Evolutionary conservation across 2,329 filamentous ascomycete genomes (phyloP).

Genomic region (Fusarium camptoceras): DNA sequence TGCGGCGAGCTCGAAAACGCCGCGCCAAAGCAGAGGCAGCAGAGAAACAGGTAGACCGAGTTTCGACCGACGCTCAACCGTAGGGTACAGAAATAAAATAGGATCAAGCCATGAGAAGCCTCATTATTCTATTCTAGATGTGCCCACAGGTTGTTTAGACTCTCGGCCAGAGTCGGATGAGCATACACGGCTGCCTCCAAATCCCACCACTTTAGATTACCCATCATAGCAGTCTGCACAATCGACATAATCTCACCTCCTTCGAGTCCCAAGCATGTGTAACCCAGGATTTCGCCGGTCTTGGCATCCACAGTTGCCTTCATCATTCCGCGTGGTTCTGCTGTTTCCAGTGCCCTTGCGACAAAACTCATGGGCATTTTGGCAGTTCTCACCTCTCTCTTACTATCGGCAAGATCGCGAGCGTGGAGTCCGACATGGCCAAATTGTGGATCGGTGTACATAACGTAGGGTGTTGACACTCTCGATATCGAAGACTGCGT

Average conservation of each 20-base stretch:
- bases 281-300: slow-evolving; percentile 62
- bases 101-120: background rate
- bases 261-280: slow-evolving; percentile 63
- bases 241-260: slow-evolving; percentile 66
- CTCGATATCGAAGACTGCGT: slow-evolving; percentile 45
- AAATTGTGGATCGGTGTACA: slow-evolving; percentile 66
- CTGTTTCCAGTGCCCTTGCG: slow-evolving; percentile 63
- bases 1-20: slow-evolving; percentile 70
- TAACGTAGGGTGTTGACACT: slow-evolving; percentile 59
- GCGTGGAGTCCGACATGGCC: slow-evolving; percentile 63
- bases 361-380: slow-evolving; percentile 65
- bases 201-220: slow-evolving; percentile 57
- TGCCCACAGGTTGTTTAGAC: slow-evolving; percentile 63
- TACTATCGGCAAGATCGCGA: slow-evolving; percentile 48
- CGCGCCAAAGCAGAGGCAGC: slow-evolving; percentile 60
- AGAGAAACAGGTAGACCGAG: slow-evolving; percentile 45
- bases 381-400: slow-evolving; percentile 55
- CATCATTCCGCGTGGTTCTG: slow-evolving; percentile 64
- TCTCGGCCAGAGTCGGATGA: slow-evolving; percentile 63
- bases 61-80: slow-evolving; percentile 5
- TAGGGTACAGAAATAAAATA: background rate
- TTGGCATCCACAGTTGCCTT: slow-evolving; percentile 63
- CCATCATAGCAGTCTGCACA: slow-evolving; percentile 65
- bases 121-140: slow-evolving; percentile 54
- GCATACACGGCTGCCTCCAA: slow-evolving; percentile 61